Conservation (phyloP, 805 yeast genomes). For the Ogataea methylovora region DNA sequence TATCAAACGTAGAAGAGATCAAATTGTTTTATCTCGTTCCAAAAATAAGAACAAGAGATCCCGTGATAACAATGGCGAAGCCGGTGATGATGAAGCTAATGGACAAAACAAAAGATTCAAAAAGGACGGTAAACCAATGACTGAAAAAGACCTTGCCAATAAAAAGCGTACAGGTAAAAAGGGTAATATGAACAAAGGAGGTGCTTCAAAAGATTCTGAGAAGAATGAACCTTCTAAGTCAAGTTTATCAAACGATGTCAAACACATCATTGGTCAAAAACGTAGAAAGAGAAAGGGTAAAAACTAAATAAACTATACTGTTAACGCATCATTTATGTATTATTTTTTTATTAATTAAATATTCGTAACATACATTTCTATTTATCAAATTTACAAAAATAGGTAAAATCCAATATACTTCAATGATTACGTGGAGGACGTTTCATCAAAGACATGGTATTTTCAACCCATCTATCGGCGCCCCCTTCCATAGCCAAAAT, state of each 20-base stretch:
- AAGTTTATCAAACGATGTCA: slow-evolving; percentile 43
- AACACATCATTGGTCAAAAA: slow-evolving; percentile 59
- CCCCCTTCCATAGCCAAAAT: slow-evolving; percentile 76
- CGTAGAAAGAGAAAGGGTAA: slow-evolving; percentile 53
- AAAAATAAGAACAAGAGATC: slow-evolving; percentile 29
- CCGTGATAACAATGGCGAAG: slow-evolving; percentile 6
- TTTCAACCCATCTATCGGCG: slow-evolving; percentile 84
- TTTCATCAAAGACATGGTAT: slow-evolving; percentile 63
- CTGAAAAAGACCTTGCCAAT: slow-evolving; percentile 1
- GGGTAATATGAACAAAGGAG: slow-evolving; percentile 15
- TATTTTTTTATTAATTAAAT: too few species aligned
- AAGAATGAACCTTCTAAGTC: slow-evolving; percentile 13
- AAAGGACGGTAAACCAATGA: slow-evolving; percentile 9
- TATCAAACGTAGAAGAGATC: slow-evolving; percentile 81
- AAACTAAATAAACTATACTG: too few species aligned
- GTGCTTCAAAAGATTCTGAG: slow-evolving; percentile 9
- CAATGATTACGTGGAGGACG: slow-evolving; percentile 65
- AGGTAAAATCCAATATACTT: too few species aligned
- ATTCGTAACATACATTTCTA: too few species aligned
- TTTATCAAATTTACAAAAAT: too few species aligned
- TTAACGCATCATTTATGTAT: too few species aligned
- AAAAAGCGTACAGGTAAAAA: slow-evolving; percentile 7
- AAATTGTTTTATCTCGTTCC: slow-evolving; percentile 28
- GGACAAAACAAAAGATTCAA: slow-evolving; percentile 20
- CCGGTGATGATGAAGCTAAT: slow-evolving; percentile 11